A percentile compares a stretch with the other conserved stretches of the same genome.
phyloP scores from a whole-genome alignment of 179 eudicot species.

The Monotropa hypopitys region DNA sequence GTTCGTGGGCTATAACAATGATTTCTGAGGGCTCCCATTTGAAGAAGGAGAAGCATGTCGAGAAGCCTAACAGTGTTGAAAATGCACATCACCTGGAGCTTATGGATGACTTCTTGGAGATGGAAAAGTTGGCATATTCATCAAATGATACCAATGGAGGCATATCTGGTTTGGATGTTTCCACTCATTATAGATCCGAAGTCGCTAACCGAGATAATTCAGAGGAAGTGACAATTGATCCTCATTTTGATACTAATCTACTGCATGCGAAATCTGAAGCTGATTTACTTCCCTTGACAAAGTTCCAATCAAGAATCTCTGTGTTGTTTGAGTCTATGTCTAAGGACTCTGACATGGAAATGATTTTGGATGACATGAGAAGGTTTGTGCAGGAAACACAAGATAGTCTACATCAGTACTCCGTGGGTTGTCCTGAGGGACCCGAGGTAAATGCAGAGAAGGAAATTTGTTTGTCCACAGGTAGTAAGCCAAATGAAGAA shows the following conservation, averaged over 20 bases:
- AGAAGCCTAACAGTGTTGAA: constrained; percentile 39
- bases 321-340: constrained; percentile 43
- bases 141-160: constrained; percentile 39
- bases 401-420: constrained; percentile 27
- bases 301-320: constrained; percentile 52
- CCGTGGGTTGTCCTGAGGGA: constrained; percentile 27
- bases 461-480: constrained; percentile 30
- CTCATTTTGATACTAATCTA: constrained; percentile 11
- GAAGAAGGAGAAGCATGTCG: constrained; percentile 41
- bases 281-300: constrained; percentile 26
- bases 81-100: constrained; percentile 62
- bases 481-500: constrained; percentile 16
- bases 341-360: constrained; percentile 44
- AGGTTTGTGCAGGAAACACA: constrained; percentile 42
- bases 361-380: constrained; percentile 49
- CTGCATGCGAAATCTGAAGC: constrained; percentile 17
- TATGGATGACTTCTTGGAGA: constrained; percentile 96
- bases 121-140: constrained; percentile 80
- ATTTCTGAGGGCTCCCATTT: constrained; percentile 44
- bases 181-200: constrained; percentile 18
- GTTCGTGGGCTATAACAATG: constrained; percentile 58
- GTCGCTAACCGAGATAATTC: constrained; percentile 15
- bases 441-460: constrained; percentile 21
- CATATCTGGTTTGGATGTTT: constrained; percentile 16
- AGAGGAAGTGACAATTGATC: constrained; percentile 11